Evolutionary conservation across 2,329 filamentous ascomycete species (phyloP), one percentile per base, ranked within the genome.

Genomic region (Beauveria sp.): DNA sequence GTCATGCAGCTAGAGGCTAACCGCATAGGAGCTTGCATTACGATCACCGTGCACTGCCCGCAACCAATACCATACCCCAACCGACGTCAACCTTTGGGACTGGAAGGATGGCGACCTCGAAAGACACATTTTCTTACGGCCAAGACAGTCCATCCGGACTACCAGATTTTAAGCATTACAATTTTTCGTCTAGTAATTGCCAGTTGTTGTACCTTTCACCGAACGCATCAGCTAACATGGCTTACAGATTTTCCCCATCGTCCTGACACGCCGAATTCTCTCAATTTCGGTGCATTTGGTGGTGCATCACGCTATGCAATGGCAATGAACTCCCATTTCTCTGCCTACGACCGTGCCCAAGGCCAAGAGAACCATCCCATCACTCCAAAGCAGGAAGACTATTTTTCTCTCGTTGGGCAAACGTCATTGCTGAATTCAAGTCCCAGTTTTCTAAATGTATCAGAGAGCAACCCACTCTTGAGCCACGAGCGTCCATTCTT

Each of bases 401-500:
- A 52, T 40, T 57, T 62, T n/a, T 58, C 60, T 14, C 47, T 62
- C n/a, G 30, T 20, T 5, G 53, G 53, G 20, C 47, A 50, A 26
- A 24, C 38, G 9, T 62, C 60, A 12, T 22, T 62, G 14, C 54
- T 62, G 3, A 62, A 62, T 49, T 62, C 60, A n/a, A 62, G 60
- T 22, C 47, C 53, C 9, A 46, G 20, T 18, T 57, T 62, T 42
- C 16, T 62, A 2, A 58, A 47, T n/a, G n/a, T 52, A 22, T 58
- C 60, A 12, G 60, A 62, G 26, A 62, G 49, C 52, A 62, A 62
- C 34, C 60, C 60, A 16, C 42, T 62, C 5, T 18, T 62, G n/a
- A 58, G 47, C 38, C 60, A 62, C 20, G 60, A 62, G 22, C 60
- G 47, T 5, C 42, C 45, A 24, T 43, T 74, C 20, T 62, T 72